Evolutionary conservation across 192 early-diverging fungal genomes (phyloP), one percentile per base, ranked within the genome.

Genomic region (Diversispora eburnea): DNA sequence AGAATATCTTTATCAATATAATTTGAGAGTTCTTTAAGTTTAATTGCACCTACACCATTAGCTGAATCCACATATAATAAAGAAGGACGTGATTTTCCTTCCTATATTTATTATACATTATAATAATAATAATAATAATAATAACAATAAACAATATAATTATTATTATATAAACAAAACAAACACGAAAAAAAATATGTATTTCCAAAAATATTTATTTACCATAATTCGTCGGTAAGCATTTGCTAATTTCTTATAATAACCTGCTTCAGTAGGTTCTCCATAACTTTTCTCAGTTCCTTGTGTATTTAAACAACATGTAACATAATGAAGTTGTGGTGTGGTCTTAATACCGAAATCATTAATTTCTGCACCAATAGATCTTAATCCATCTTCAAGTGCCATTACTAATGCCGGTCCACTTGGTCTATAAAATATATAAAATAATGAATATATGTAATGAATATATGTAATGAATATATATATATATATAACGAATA

Each of bases 21-120:
- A 67, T 87, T 81, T 5, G 84, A 74, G 58, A 99, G 85, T 76
- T 92, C 91, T 65, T 84, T 84, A 75, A 97, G 84, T 77, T 94
- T 91, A 63, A 92, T 91, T 43, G 95, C 97, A 65, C 98, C 98
- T 41, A 99, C 93, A 55, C 98, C 98, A 74, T 99, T 98, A 13
- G 98, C 98, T 43, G 91, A 89, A 77, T 99, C 98, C 45, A 98
- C 88, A 61, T 86, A 68, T 57, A 99, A 80, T 51, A 86, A 77
- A 22, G 94, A 87, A 12, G 90, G 82, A 33, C 75, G 77, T 43
- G 86, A 75, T 75, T 91, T 91, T 47, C 92, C 95, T 43, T 84
- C 82, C 91, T 92, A 73, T 4, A 61, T 47, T 19, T 19, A 72
- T 15, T 45, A 39, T 48, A 51, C 17, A 43, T 51, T 25, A 42